Percentiles rank a stretch among this genome's conserved stretches.
Conservation (phyloP, 2,329 filamentous ascomycete genomes). For the Colletotrichum sp. region DNA sequence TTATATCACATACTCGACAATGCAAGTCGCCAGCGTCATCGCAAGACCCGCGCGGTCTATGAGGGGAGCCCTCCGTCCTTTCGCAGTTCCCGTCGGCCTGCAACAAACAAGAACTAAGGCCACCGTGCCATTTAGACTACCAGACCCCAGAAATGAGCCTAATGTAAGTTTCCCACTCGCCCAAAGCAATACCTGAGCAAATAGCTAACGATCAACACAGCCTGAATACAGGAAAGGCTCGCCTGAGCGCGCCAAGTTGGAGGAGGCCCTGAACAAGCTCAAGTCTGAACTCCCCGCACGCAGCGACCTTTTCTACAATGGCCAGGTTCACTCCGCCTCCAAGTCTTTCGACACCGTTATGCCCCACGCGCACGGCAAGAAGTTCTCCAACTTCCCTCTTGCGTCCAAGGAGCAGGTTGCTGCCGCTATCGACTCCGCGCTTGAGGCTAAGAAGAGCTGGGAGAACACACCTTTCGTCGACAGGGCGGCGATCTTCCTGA, state of each 20-base stretch:
- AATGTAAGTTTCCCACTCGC: conserved; percentile 26
- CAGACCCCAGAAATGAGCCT: conserved; percentile 35
- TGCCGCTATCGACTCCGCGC: conserved; percentile 31
- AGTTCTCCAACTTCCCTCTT: conserved; percentile 39
- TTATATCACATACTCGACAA: background rate
- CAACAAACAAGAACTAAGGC: conserved; percentile 28
- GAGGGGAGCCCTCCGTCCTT: background rate
- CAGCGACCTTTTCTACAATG: conserved; percentile 36
- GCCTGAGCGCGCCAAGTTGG: conserved; percentile 31
- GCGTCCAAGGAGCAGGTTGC: conserved; percentile 35
- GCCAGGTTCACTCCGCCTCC: conserved; percentile 28
- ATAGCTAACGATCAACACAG: conserved; percentile 15
- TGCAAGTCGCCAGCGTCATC: conserved; percentile 1
- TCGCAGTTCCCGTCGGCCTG: conserved; percentile 18
- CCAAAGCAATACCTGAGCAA: background rate
- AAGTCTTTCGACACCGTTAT: conserved; percentile 33
- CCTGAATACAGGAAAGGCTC: conserved; percentile 33
- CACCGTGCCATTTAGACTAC: conserved; percentile 34
- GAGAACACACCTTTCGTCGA: conserved; percentile 35
- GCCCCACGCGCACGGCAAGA: conserved; percentile 36
- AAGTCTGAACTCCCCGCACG: conserved; percentile 33
- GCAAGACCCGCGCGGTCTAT: background rate
- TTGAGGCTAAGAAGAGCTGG: conserved; percentile 37
- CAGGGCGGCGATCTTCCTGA: conserved; percentile 38
- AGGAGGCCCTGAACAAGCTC: conserved; percentile 32